Conservation (phyloP, 345 rosid genomes). For the Erodium maritimum region DNA sequence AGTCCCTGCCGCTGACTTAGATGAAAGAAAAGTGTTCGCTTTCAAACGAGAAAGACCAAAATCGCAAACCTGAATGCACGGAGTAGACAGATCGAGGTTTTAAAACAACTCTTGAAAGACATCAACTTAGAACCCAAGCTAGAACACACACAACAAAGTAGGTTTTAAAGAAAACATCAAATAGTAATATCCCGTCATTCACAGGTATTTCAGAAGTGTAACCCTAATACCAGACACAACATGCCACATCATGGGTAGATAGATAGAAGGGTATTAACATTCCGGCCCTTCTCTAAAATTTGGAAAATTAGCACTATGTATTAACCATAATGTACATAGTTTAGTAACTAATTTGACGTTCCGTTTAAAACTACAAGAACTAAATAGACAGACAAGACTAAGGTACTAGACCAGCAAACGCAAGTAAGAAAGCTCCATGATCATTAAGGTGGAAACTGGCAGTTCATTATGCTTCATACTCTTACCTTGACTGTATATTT, state of each 20-base stretch:
- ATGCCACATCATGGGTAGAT: too few relatives aligned
- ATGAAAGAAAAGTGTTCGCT: conserved; percentile 89
- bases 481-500: conserved; percentile 91
- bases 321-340: background rate
- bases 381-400: background rate
- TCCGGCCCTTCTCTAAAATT: background rate
- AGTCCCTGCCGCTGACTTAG: conserved; percentile 99
- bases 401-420: background rate
- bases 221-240: background rate
- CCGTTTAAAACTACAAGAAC: background rate
- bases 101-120: background rate
- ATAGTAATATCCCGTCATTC: background rate
- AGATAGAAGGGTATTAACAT: background rate
- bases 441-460: conserved; percentile 1
- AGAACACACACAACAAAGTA: background rate
- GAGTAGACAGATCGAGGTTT: conserved; percentile 1
- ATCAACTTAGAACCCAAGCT: background rate
- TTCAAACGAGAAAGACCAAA: conserved; percentile 96
- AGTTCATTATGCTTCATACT: background rate
- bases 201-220: background rate
- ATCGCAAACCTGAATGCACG: conserved; percentile 68
- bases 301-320: background rate
- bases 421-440: background rate
- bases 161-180: background rate
- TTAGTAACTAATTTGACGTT: background rate